phyloP scores from a whole-genome alignment of 495 filamentous ascomycete species.

The Penicillium lividum region DNA sequence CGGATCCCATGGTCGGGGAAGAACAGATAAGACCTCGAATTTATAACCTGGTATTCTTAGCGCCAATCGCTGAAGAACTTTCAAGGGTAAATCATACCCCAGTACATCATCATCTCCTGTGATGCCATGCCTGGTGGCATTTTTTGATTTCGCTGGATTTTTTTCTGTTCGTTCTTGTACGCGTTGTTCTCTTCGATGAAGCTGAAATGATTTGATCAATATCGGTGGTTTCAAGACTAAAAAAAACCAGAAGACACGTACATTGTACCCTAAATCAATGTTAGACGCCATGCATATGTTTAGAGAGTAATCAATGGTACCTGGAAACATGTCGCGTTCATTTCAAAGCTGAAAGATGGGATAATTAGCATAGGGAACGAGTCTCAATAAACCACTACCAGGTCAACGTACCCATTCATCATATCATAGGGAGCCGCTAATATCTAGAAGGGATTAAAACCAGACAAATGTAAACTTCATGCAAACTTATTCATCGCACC shows the following conservation, averaged over 20 bases:
- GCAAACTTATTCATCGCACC: constrained; percentile 6
- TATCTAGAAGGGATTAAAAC: constrained; percentile 54
- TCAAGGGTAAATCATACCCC: constrained; percentile 42
- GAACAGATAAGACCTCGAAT: constrained; percentile 82
- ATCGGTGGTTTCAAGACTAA: neutral
- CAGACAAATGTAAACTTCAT: neutral
- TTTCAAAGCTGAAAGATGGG: constrained; percentile 69
- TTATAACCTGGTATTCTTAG: constrained; percentile 71
- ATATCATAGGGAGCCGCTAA: constrained; percentile 80
- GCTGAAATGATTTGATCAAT: constrained; percentile 44
- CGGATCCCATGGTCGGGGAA: constrained; percentile 70
- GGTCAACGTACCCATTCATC: constrained; percentile 66
- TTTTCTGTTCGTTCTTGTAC: constrained; percentile 59
- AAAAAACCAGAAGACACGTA: constrained; percentile 42
- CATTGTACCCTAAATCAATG: constrained; percentile 69
- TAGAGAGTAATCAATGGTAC: constrained; percentile 48
- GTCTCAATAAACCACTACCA: neutral
- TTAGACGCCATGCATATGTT: constrained; percentile 20
- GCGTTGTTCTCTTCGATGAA: constrained; percentile 91
- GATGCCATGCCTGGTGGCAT: constrained; percentile 57
- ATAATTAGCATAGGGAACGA: constrained; percentile 7
- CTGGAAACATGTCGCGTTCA: constrained; percentile 91
- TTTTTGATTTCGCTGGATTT: constrained; percentile 51
- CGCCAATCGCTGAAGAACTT: neutral
- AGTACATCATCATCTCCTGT: constrained; percentile 66